Percentiles rank a stretch among this genome's conserved stretches.
Conservation (phyloP, 495 filamentous ascomycete genomes). For the Talaromyces ruber region DNA sequence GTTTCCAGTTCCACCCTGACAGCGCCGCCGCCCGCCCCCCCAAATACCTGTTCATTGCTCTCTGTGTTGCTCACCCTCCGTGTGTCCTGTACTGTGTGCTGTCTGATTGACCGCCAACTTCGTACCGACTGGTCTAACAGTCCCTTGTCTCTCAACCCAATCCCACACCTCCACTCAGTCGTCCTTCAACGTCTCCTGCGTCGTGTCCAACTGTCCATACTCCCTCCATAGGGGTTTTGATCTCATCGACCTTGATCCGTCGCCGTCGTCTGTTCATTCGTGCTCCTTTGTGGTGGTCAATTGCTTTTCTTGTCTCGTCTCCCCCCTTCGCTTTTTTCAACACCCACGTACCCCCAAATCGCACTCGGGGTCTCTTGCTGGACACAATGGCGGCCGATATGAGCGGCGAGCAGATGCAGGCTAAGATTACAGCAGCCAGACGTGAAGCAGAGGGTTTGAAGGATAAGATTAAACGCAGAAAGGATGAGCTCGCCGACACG, state of each 20-base stretch:
- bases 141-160: background rate
- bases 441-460: constrained; percentile 97
- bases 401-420: constrained; percentile 67
- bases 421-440: constrained; percentile 90
- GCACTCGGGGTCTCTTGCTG: constrained; percentile 3
- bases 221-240: background rate
- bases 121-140: background rate
- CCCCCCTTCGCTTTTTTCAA: constrained; percentile 5
- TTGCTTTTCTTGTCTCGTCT: background rate
- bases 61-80: background rate
- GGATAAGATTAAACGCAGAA: constrained; percentile 98
- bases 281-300: background rate
- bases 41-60: background rate
- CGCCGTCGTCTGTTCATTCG: background rate
- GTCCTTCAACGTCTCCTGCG: background rate
- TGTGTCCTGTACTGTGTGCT: background rate
- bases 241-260: background rate
- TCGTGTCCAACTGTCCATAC: background rate
- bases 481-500: constrained; percentile 97
- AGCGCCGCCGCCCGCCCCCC: background rate
- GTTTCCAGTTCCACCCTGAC: background rate
- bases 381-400: constrained; percentile 51
- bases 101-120: background rate
- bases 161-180: background rate
- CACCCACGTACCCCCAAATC: background rate